Conservation (phyloP, 768 basidiomycete species). For the Auricularia sp. region DNA sequence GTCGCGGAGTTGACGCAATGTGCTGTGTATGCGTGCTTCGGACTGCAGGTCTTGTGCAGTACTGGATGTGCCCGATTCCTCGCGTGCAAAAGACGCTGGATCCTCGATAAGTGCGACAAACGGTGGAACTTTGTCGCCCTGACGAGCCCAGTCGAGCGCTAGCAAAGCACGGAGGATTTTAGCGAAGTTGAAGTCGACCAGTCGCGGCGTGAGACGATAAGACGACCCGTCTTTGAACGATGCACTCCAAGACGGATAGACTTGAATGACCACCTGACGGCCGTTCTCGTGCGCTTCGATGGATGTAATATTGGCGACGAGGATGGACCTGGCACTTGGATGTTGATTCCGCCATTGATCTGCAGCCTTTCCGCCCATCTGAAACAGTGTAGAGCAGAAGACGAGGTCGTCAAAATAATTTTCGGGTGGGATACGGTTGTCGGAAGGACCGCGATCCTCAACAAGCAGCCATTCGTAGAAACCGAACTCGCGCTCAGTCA, state of each 20-base stretch:
- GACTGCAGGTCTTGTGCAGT: slow-evolving; percentile 1
- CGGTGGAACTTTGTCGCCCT: slow-evolving; percentile 14
- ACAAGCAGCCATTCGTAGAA: slow-evolving; percentile 39
- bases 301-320: slow-evolving; percentile 32
- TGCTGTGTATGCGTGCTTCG: slow-evolving; percentile 29
- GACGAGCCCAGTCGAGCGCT: slow-evolving; percentile 26
- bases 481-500: slow-evolving; percentile 20
- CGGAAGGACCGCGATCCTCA: slow-evolving; percentile 13
- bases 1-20: slow-evolving; percentile 29
- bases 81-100: slow-evolving; percentile 28
- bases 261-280: background rate
- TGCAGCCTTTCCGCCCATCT: slow-evolving; percentile 30
- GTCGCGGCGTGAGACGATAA: slow-evolving; percentile 38
- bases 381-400: slow-evolving; percentile 36
- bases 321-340: slow-evolving; percentile 26
- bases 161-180: slow-evolving; percentile 36
- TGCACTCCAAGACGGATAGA: background rate
- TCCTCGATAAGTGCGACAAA: slow-evolving; percentile 36
- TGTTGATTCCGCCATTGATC: slow-evolving; percentile 30
- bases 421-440: slow-evolving; percentile 31
- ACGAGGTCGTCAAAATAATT: slow-evolving; percentile 40
- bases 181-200: slow-evolving; percentile 44
- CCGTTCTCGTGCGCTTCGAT: slow-evolving; percentile 16
- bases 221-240: slow-evolving; percentile 12
- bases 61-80: slow-evolving; percentile 10